Base-by-base conservation (phyloP, 306 rosid genomes). In the Begonia masoniana region DNA sequence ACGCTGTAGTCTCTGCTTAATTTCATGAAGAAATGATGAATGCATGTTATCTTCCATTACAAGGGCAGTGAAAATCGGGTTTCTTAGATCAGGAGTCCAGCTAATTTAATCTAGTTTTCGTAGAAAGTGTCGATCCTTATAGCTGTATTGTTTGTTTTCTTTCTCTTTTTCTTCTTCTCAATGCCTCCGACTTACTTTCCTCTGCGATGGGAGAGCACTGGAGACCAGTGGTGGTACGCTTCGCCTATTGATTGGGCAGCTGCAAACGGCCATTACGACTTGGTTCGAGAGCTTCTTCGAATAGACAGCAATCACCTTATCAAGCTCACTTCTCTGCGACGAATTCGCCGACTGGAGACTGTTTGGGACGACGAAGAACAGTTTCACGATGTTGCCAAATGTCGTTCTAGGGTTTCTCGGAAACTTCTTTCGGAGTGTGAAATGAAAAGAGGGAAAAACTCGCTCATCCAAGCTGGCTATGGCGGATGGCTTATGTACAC, bases 141-240 rank as follows among this genome's bases (percentile, higher is more conserved):
- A 55, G 36, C 58, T 31, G 10, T 49, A 24, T 21, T 60, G 21
- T 60, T 46, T 19, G 11, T 16, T 41, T 45, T 46, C 62, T 15
- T 59, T 54, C 71, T 53, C 51, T 62, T 56, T 48, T 7, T 10
- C 9, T 58, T 53, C 68, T 57, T 72, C 16, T 49, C 62, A 58
- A 91, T 91, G 99, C 74, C 93, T 79, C 83, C 96, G n/a, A 67
- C 82, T 13, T 53, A 86, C 66, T 86, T 91, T 55, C 96, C 99
- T 50, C 88, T 91, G 39, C 82, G 99, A 15, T 91, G 99, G 99
- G 99, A 91, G 74, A 91, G 99, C 73, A 86, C 96, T 3, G 96
- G 99, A 21, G 99, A 91, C 65, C 96, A 91, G 45, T 91, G 99
- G 99, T 91, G 99, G 99, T 91, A 73, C 64, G 96, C 94, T 43